Evolutionary conservation across 1,139 yeast genomes (phyloP), one percentile per base, ranked within the genome.

Genomic region (Lodderomyces elongisporus): DNA sequence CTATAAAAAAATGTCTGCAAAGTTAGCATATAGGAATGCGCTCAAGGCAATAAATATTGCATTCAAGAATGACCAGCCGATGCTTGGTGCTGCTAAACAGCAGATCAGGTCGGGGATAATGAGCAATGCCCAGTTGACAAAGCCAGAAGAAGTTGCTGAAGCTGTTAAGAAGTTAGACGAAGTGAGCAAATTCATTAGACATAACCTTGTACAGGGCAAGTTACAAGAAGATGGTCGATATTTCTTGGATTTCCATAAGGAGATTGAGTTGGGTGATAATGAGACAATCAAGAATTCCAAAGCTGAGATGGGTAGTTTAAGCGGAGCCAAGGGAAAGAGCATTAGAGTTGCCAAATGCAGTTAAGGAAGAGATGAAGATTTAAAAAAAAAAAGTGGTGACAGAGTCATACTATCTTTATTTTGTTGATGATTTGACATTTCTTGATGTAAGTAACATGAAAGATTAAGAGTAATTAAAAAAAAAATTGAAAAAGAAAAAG

Each of bases 231-330:
- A 66, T 17, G 69, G 63, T 5, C 69, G 60, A 34, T 74, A 70
- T 42, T 60, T 62, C 37, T 63, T 88, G 48, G 79, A 82, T 43
- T 80, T 91, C 47, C 96, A 87, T 52, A 63, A 76, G 34, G 76
- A 82, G 33, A 85, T 94, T 0, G 97, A 91, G 56, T 66, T 89
- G 34, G 97, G 97, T 10, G 96, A 88, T 52, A 91, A 91, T 54
- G 95, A 68, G 32, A 57, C 65, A 26, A 68, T 68, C 43, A 67
- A 64, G 43, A 62, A 59, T 35, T 45, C 47, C 23, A 54, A 56
- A 35, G 52, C 47, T 34, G 50, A 64, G 25, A 44, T 68, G 58
- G 74, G 74, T 4, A 56, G 68, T 23, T 61, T 68, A 42, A 63
- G 70, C 1, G 71, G 71, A 3, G 59, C 56, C 32, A 62, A 60